Evolutionary conservation across 345 rosid species (phyloP).

Genomic region (Viola odorata): DNA sequence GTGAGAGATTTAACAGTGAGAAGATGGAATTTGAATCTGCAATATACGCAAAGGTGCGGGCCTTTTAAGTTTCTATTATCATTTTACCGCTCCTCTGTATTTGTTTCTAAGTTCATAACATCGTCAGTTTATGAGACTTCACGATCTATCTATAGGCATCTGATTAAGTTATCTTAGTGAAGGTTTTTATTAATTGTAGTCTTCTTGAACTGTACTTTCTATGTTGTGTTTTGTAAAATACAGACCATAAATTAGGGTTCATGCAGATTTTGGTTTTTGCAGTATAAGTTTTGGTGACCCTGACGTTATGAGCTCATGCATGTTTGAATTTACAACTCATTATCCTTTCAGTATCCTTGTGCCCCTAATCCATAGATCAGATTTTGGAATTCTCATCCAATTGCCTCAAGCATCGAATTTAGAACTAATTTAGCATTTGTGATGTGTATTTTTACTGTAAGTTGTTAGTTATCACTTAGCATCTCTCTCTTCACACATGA

Average conservation of each 20-base stretch:
- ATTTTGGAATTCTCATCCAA: background rate
- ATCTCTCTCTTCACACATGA: background rate
- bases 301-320: too few relatives aligned
- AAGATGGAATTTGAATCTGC: conserved; percentile 68
- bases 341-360: too few relatives aligned
- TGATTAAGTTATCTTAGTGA: background rate
- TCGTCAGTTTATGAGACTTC: background rate
- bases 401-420: background rate
- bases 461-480: background rate
- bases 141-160: background rate
- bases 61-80: background rate
- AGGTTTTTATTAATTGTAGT: background rate
- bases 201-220: background rate
- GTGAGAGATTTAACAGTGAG: conserved; percentile 51
- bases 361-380: background rate
- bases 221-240: background rate
- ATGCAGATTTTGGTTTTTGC: background rate
- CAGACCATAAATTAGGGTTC: background rate
- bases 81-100: background rate
- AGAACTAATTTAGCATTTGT: background rate
- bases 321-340: too few relatives aligned
- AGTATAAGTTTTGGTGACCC: too few relatives aligned
- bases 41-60: conserved; percentile 61
- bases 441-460: background rate
- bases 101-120: background rate